Evolutionary conservation across 352 stramenopile genomes (phyloP).

Genomic region (Phytophthora kernoviae): DNA sequence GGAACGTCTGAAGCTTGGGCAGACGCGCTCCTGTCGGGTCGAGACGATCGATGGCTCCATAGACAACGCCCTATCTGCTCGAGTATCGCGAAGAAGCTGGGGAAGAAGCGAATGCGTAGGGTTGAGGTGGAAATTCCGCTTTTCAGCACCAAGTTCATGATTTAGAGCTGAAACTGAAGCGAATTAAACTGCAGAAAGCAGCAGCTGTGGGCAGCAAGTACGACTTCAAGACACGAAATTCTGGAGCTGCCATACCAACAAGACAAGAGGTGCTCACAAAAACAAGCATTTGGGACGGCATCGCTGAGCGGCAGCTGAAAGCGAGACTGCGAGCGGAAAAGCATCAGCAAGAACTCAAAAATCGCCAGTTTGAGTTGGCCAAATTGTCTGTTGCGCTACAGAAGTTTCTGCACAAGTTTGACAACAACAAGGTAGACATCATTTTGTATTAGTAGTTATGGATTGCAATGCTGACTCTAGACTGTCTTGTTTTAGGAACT

Average conservation of each 20-base stretch:
- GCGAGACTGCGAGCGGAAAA: constrained; percentile 27
- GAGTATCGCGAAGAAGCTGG: not conserved
- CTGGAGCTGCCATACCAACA: no score
- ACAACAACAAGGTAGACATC: constrained; percentile 8
- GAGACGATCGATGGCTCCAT: not conserved
- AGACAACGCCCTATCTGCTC: not conserved
- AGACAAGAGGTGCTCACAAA: no score
- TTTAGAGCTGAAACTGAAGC: not conserved
- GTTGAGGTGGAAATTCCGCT: not conserved
- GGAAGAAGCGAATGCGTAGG: not conserved
- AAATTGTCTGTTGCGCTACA: constrained; percentile 9
- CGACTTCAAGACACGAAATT: not conserved
- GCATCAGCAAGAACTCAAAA: constrained; percentile 16
- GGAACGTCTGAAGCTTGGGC: constrained; percentile 8
- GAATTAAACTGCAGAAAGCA: not conserved
- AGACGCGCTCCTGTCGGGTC: not conserved
- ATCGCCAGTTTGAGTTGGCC: not conserved
- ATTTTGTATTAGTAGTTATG: not conserved
- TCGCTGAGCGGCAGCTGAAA: constrained; percentile 33
- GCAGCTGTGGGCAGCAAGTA: no score
- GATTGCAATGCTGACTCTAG: not conserved
- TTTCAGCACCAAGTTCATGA: not conserved
- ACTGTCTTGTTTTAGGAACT: constrained; percentile 5
- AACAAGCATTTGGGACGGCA: constrained; percentile 18
- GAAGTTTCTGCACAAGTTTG: constrained; percentile 22